A percentile compares a stretch with the other conserved stretches of the same genome.
Conservation (phyloP, 176 grass and related monocot species). For the Lolium multiflorum region DNA sequence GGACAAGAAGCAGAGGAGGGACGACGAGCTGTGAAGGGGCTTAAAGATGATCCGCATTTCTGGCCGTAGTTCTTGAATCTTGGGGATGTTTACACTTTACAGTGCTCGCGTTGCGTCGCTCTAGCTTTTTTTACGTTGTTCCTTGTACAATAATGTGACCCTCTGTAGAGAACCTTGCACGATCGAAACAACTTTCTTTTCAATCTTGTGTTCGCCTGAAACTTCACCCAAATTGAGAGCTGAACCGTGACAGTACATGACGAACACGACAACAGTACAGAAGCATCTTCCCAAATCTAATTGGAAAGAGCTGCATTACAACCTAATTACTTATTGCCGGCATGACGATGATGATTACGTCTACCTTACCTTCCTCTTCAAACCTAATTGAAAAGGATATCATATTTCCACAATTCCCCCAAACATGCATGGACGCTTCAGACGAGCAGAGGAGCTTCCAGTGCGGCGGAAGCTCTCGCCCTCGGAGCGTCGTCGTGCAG, state of each 20-base stretch:
- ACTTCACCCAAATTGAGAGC: background rate
- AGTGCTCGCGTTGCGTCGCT: background rate
- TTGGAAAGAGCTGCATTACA: constrained; percentile 18
- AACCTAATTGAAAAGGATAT: constrained; percentile 44
- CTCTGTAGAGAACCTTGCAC: constrained; percentile 23
- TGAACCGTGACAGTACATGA: background rate
- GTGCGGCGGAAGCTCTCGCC: background rate
- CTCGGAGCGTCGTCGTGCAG: constrained; percentile 20
- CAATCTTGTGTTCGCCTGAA: background rate
- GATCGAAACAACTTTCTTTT: background rate
- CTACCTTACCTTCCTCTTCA: constrained; percentile 23
- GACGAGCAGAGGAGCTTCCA: constrained; percentile 59
- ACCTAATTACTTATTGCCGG: background rate
- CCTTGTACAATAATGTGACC: constrained; percentile 49
- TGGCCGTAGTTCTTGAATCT: background rate
- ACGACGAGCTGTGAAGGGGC: constrained; percentile 60
- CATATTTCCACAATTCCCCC: background rate
- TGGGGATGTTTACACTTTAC: constrained; percentile 8
- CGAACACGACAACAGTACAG: background rate
- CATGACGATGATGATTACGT: background rate
- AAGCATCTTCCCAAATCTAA: constrained; percentile 49
- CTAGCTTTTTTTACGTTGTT: constrained; percentile 1
- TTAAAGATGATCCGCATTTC: no score
- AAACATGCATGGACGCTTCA: constrained; percentile 3
- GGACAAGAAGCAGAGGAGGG: constrained; percentile 42